These are phyloP conservation scores for Holtermanniella nyarrowii DNA, from an alignment of 768 basidiomycete species.

Conservation along the genomic window DNA sequence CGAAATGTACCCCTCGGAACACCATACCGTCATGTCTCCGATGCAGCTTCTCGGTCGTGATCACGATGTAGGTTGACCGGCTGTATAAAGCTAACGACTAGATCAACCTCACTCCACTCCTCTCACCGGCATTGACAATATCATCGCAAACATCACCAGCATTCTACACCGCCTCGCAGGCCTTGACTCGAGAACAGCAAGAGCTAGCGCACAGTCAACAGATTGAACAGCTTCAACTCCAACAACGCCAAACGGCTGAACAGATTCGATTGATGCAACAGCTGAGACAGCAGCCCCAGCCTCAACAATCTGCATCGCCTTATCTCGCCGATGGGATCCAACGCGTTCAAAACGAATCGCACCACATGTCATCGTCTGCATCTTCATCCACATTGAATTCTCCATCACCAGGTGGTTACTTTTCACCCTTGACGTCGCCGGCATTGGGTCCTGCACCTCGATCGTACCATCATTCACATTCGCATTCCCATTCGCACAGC, in stretches of 20 bases:
- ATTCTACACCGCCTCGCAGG: background rate
- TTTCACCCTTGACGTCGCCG: constrained; percentile 43
- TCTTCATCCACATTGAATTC: constrained; percentile 6
- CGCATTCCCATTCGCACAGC: constrained; percentile 6
- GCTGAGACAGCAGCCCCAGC: constrained; percentile 27
- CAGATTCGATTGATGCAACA: constrained; percentile 27
- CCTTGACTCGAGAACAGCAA: background rate
- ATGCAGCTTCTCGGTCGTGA: constrained; percentile 14
- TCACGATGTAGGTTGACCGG: background rate
- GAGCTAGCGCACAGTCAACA: constrained; percentile 10
- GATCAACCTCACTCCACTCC: constrained; percentile 40
- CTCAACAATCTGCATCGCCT: constrained; percentile 36
- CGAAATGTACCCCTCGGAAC: constrained; percentile 47
- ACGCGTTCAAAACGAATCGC: constrained; percentile 13
- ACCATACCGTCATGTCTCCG: constrained; percentile 23
- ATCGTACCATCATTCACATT: constrained; percentile 7
- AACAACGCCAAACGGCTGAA: constrained; percentile 34
- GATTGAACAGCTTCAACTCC: constrained; percentile 33
- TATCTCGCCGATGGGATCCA: constrained; percentile 18
- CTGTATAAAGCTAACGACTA: constrained; percentile 31
- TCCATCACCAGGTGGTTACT: constrained; percentile 29
- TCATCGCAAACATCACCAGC: constrained; percentile 12
- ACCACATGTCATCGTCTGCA: constrained; percentile 50
- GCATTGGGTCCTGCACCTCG: constrained; percentile 34
- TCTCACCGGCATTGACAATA: constrained; percentile 41